Conservation (phyloP, 176 grass and related monocot genomes). For the Carex myosuroides region DNA sequence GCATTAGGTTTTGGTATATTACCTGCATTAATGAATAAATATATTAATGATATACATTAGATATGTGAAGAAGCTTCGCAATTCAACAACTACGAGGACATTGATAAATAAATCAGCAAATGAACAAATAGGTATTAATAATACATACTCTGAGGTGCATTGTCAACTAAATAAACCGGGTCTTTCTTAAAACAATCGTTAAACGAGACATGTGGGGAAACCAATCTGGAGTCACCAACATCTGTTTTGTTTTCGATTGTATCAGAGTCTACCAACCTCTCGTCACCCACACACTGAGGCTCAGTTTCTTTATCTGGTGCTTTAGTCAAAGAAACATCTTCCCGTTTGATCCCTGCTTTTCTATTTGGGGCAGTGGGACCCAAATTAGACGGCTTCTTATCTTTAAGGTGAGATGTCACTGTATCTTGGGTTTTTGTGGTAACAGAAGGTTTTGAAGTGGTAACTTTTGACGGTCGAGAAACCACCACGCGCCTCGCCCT, state of each 20-base stretch:
- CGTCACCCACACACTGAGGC: constrained; percentile 24
- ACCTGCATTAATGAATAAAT: constrained; percentile 27
- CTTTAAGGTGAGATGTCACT: constrained; percentile 26
- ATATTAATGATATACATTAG: background rate
- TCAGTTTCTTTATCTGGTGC: constrained; percentile 2
- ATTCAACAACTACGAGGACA: background rate
- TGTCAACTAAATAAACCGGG: constrained; percentile 8
- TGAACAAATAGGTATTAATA: constrained; percentile 6
- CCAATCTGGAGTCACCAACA: constrained; percentile 34
- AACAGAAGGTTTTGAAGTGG: constrained; percentile 26
- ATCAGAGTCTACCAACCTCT: constrained; percentile 33
- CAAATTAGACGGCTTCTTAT: constrained; percentile 24
- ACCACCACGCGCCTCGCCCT: constrained; percentile 54
- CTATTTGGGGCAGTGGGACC: constrained; percentile 28
- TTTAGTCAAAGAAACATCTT: background rate
- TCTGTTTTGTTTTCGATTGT: constrained; percentile 22
- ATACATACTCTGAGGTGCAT: constrained; percentile 52
- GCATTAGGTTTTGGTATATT: constrained; percentile 36
- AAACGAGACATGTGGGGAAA: constrained; percentile 15
- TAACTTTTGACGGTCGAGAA: constrained; percentile 22
- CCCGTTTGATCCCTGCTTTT: background rate
- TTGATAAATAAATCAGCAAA: constrained; percentile 15
- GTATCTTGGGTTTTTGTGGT: background rate
- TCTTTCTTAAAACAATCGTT: constrained; percentile 37
- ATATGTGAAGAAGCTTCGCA: background rate